Evolutionary conservation across 345 rosid species (phyloP).

Genomic region (Hibiscus syriacus): DNA sequence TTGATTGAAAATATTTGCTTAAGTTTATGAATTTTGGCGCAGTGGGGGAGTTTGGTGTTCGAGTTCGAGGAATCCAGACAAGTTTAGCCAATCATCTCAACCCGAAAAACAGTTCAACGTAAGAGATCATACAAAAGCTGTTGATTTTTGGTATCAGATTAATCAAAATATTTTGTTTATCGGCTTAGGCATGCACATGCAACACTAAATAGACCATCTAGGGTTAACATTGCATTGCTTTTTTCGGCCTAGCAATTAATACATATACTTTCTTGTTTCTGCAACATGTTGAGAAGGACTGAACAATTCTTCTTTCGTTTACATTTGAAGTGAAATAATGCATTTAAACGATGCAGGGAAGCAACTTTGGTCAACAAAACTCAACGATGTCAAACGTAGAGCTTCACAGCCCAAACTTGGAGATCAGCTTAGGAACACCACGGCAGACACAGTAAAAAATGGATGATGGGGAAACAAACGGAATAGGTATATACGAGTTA

Average conservation of each 20-base stretch:
- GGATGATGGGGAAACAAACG: not conserved
- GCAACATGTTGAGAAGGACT: not conserved
- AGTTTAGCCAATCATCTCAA: not conserved
- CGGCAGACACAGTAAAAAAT: conserved; percentile 17
- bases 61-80: conserved; percentile 7
- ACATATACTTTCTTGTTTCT: too few relatives aligned
- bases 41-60: conserved; percentile 24
- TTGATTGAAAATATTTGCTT: not conserved
- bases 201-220: not conserved
- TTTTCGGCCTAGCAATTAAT: too few relatives aligned
- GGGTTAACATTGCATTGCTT: not conserved
- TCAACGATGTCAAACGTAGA: conserved; percentile 3
- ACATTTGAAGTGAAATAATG: not conserved
- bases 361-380: conserved; percentile 14
- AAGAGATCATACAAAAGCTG: not conserved
- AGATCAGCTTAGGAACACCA: conserved; percentile 37
- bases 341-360: conserved; percentile 19
- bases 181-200: not conserved
- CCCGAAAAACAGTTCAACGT: conserved; percentile 12
- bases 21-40: not conserved
- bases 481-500: too few relatives aligned
- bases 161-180: not conserved
- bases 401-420: conserved; percentile 31
- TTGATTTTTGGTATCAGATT: not conserved
- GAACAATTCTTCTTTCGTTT: not conserved